Evolutionary conservation across 768 basidiomycete genomes (phyloP), one percentile per base, ranked within the genome.

Genomic region (Rhodotorula kratochvilovae): DNA sequence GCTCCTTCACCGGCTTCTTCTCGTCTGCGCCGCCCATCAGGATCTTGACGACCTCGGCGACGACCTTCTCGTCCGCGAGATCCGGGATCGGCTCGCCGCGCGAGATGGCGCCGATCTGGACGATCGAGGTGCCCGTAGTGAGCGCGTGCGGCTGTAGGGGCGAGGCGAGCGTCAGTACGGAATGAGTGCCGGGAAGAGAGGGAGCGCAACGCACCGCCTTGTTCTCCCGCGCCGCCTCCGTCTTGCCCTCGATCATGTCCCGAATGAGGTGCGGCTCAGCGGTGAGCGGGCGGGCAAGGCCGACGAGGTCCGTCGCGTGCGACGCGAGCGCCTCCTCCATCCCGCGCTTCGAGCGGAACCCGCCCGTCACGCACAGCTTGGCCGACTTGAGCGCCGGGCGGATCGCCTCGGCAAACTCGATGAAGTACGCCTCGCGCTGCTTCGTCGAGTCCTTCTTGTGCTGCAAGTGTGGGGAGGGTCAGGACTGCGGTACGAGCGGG

Each of bases 391-490:
- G 65, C 45, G 55, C 39, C 0, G 79, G 78, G n/a, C 72, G 68
- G 60, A 79, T 70, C 31, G 63, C 58, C 45, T 78, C 78, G 53
- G 78, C 70, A 42, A 80, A 76, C 66, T 72, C 65, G 48, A 70
- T 27, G 56, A 72, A 79, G 77, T 62, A 79, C 0, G 74, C 71
- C 61, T 78, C 76, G 35, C 79, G 66, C 63, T 75, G 75, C 66
- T 76, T 79, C 15, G 79, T 79, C 25, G 68, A 72, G 43, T 79
- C 78, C 67, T 77, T 75, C 76, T 78, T 77, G 77, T 79, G 77
- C 51, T 56, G n/a, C 66, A 55, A 63, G 13, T 10, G 39, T 10
- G 57, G 23, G 25, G 5, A 35, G 31, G 7, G 35, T 42, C 23
- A 35, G 23, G 35, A 35, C 33, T 15, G 15, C 27, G n/a, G n/a